Base-by-base conservation (phyloP, 768 basidiomycete genomes). In the Rhizopogon salebrosus region DNA sequence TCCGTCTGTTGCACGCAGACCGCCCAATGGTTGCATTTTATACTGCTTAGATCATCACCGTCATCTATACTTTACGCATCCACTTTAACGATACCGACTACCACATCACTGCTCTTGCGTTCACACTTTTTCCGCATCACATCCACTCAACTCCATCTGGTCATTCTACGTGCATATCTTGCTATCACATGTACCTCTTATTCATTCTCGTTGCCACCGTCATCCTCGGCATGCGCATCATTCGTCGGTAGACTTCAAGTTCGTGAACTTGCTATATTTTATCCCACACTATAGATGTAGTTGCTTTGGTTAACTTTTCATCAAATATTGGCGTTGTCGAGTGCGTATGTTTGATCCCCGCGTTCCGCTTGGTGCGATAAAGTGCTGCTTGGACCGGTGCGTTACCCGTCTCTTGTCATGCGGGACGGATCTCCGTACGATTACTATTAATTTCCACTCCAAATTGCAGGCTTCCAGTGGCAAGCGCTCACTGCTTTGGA, bases 131-230 rank as follows among this genome's bases (percentile, higher is more conserved):
- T 48, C 40, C 41, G 52, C 55, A 54, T 50, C 46, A 41, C 26
- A 45, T 10, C 14, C 58, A 53, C 61, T 46, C 39, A 38, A 46
- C 49, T 56, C 57, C 49, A 59, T 46, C 48, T 54, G 56, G 56
- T 49, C 52, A 50, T 56, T 51, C 38, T 57, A 41, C 54, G 29
- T 62, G 64, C 67, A 68, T 69, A 70, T 59, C 55, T 58, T 63
- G 54, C 60, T 64, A 51, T 45, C 54, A 38, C 41, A 66, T 70
- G 69, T 68, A 68, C 40, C 63, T 52, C 55, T 50, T 64, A 60
- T 57, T 54, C 54, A 57, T 40, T 24, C 49, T 55, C 42, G 37
- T 51, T 51, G 40, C 23, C 49, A 51, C 9, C 27, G 23, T 51
- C 31, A 48, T 51, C 42, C 14, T 45, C 23, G 35, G 39, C 38